These are phyloP conservation scores for Talaromyces borbonicus DNA, from an alignment of 495 filamentous ascomycete species.

Conservation along the genomic window DNA sequence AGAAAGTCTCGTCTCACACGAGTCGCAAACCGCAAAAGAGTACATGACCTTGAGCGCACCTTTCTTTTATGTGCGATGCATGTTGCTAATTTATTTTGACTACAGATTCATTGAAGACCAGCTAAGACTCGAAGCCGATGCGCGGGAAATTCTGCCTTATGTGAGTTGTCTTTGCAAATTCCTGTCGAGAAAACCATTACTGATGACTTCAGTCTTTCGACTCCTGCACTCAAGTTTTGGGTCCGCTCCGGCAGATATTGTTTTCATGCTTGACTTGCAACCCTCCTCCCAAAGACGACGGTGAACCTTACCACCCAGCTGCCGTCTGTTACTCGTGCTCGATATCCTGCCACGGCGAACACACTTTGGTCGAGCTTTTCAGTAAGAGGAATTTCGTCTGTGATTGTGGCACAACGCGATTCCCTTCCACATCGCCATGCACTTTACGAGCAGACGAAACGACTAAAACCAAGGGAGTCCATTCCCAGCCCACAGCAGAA, in stretches of 20 bases:
- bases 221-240: constrained; percentile 79
- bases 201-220: constrained; percentile 61
- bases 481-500: constrained; percentile 57
- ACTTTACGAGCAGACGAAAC: constrained; percentile 62
- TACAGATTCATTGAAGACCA: constrained; percentile 78
- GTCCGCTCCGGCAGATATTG: constrained; percentile 72
- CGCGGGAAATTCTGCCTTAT: constrained; percentile 88
- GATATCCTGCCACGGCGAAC: constrained; percentile 92
- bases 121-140: constrained; percentile 84
- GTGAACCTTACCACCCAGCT: constrained; percentile 59
- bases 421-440: constrained; percentile 62
- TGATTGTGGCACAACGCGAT: constrained; percentile 85
- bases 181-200: neutral
- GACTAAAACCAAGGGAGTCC: constrained; percentile 68
- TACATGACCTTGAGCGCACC: constrained; percentile 26
- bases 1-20: constrained; percentile 53
- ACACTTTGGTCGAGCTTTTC: constrained; percentile 92
- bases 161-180: constrained; percentile 31
- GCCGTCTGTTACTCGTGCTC: constrained; percentile 95
- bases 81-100: neutral
- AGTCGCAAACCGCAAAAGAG: constrained; percentile 84
- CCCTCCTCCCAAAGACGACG: constrained; percentile 53
- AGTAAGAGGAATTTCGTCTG: constrained; percentile 90
- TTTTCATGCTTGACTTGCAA: constrained; percentile 93
- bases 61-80: neutral